Percentiles rank a stretch among this genome's conserved stretches.
These are phyloP conservation scores for Linnemannia hyalina DNA, from an alignment of 192 early-diverging fungal species.

Conservation along the genomic window DNA sequence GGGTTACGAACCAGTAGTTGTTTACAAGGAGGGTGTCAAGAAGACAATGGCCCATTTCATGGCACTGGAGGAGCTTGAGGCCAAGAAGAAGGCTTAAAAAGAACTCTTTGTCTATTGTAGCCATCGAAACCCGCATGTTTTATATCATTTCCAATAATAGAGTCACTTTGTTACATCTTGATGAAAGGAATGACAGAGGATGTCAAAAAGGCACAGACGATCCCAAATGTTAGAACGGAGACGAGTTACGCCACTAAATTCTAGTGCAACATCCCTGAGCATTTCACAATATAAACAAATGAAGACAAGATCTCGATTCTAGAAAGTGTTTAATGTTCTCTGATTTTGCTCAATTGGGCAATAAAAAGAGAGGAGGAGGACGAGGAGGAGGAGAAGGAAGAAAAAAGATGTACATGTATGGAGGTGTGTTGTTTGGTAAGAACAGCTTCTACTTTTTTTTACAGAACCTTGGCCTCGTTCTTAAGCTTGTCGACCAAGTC, in stretches of 20 bases:
- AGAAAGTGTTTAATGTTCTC: neutral
- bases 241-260: neutral
- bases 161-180: neutral
- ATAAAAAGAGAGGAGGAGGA: neutral
- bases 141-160: neutral
- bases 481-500: slow-evolving; percentile 92
- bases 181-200: neutral
- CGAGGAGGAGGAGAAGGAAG: neutral
- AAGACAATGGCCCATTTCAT: slow-evolving; percentile 51
- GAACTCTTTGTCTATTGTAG: neutral
- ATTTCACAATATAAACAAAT: neutral
- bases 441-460: slow-evolving; percentile 11
- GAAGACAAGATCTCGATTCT: neutral
- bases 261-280: neutral
- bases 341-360: neutral
- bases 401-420: neutral
- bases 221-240: too few relatives aligned
- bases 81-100: slow-evolving; percentile 36
- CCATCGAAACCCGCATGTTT: neutral
- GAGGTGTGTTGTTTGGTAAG: neutral
- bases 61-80: slow-evolving; percentile 33
- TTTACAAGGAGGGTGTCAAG: slow-evolving; percentile 68
- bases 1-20: slow-evolving; percentile 66
- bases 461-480: slow-evolving; percentile 60
- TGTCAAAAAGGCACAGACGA: neutral